Percentiles rank a stretch among this genome's conserved stretches.
These are phyloP conservation scores for Luffa acutangula DNA, from an alignment of 306 rosid species.

Conservation along the genomic window DNA sequence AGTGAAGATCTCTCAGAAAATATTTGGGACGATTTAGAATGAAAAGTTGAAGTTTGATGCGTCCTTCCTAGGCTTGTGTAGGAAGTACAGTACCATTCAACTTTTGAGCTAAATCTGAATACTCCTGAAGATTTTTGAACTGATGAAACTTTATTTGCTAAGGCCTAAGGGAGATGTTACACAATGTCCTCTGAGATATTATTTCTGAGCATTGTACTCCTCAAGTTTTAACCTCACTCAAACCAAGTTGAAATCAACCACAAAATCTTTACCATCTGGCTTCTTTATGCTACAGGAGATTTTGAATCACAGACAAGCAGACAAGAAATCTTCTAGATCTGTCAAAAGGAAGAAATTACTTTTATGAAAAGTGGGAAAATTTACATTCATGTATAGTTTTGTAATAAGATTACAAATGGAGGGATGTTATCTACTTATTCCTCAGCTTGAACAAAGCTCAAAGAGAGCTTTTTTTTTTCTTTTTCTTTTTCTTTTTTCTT, in stretches of 20 bases:
- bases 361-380: neutral
- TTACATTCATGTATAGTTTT: neutral
- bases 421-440: neutral
- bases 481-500: neutral
- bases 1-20: neutral
- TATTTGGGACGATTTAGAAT: neutral
- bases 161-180: neutral
- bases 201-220: neutral
- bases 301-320: constrained; percentile 3
- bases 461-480: neutral
- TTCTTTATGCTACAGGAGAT: neutral
- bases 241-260: neutral
- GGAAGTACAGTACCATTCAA: neutral
- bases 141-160: neutral
- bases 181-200: neutral
- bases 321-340: constrained; percentile 6
- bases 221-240: neutral
- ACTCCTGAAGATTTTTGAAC: neutral
- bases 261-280: neutral
- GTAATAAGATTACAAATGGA: neutral
- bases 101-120: neutral
- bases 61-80: neutral
- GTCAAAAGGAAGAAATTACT: constrained; percentile 10
- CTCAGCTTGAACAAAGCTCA: neutral
- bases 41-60: neutral